A percentile compares a stretch with the other conserved stretches of the same genome.
phyloP scores from a whole-genome alignment of 176 grass and related monocot species.

The Rhynchospora pubera region DNA sequence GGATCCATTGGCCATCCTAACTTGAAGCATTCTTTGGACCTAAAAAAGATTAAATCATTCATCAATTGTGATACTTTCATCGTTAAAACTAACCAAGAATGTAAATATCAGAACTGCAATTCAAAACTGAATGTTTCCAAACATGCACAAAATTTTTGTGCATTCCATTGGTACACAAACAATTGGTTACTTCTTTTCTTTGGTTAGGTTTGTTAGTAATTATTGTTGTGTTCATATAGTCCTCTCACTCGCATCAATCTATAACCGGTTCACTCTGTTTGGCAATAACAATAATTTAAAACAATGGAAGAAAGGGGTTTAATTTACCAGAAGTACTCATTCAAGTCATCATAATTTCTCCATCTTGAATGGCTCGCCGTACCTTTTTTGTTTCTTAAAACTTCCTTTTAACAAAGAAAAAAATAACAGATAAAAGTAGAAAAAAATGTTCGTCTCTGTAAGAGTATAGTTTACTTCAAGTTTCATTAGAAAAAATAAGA shows the following conservation, averaged over 20 bases:
- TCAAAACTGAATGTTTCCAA: background rate
- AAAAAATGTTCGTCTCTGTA: background rate
- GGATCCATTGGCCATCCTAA: conserved; percentile 51
- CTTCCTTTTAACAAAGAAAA: conserved; percentile 66
- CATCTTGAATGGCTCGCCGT: conserved; percentile 81
- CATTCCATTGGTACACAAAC: background rate
- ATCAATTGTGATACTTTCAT: background rate
- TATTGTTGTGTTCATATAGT: background rate
- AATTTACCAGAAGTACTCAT: conserved; percentile 89
- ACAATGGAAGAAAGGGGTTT: background rate
- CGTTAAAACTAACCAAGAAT: conserved; percentile 13
- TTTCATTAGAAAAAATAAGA: conserved; percentile 4
- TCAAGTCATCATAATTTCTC: conserved; percentile 99
- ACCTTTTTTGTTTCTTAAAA: conserved; percentile 44
- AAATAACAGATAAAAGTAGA: background rate
- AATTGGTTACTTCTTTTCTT: background rate
- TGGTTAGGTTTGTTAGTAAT: background rate
- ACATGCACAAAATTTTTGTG: background rate
- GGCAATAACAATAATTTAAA: background rate
- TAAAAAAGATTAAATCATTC: conserved; percentile 29
- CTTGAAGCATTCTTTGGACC: conserved; percentile 79
- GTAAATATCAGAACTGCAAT: background rate
- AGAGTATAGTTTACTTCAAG: background rate
- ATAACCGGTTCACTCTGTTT: background rate
- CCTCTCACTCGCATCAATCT: background rate